Base-by-base conservation (phyloP, 1,284 basidiomycete species). In the Irpex sp. region DNA sequence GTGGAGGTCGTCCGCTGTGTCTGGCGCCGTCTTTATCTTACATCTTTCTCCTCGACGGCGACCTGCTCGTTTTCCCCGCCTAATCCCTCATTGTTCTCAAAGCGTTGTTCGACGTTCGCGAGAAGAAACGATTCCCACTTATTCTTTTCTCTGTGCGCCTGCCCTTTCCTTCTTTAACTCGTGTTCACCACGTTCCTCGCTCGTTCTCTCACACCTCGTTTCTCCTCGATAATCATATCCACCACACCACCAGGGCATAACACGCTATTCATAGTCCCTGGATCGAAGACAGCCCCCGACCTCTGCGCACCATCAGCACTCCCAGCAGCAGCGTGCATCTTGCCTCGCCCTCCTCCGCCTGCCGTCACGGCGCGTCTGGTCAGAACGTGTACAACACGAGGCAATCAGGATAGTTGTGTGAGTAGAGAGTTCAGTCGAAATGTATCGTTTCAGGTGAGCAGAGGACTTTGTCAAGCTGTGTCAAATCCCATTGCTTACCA, bases 361-460 rank as follows among this genome's bases (percentile, higher is more conserved):
- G 59, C 55, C 62, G 62, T 65, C 70, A 75, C 61, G 65, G 67
- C 69, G 69, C 69, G 13, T 67, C 66, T 65, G 64, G 36, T 57
- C 69, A 66, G 73, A 88, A 85, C 88, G 87, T 89, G 87, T 84
- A 80, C 75, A 77, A 83, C 85, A 80, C 84, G 82, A 88, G 85
- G 83, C 70, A 61, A 60, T 62, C 65, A 66, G 66, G 65, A 62
- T 66, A 69, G 70, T 69, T 67, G 68, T 57, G 59, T 51, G 63
- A 64, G 59, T 65, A 62, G 52, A 49, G 57, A 57, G 58, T 60
- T 56, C 55, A 52, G 60, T 72, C 72, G 77, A 72, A 74, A 92
- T 93, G 91, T 79, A 90, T 81, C 88, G 88, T 72, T 90, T 93
- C 77, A 89, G 91, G 91, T 91, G 82, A 79, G 90, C 77, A 60